A percentile compares a stretch with the other conserved stretches of the same genome.
phyloP scores from a whole-genome alignment of 2,329 filamentous ascomycete species.

The Cytospora piceicola region DNA sequence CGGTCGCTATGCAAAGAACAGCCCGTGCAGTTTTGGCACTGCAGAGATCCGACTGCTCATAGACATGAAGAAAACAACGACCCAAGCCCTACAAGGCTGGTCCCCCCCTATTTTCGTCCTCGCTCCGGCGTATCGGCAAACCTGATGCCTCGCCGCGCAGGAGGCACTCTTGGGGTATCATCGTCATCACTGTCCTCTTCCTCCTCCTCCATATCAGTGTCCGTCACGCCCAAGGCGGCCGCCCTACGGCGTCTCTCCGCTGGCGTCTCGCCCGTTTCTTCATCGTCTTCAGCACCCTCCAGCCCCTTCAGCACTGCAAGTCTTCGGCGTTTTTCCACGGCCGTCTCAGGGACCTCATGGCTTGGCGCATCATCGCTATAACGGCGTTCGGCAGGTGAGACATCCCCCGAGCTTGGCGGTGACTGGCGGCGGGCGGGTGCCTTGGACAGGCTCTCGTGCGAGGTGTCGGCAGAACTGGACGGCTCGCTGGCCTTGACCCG shows the following conservation, averaged over 20 bases:
- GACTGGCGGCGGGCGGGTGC: slow-evolving; percentile 11
- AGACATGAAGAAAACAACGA: neutral
- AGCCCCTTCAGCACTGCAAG: slow-evolving; percentile 56
- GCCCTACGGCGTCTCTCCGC: slow-evolving; percentile 75
- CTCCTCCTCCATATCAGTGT: slow-evolving; percentile 33
- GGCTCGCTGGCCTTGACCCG: slow-evolving; percentile 5
- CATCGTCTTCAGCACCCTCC: slow-evolving; percentile 46
- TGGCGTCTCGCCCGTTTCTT: slow-evolving; percentile 66
- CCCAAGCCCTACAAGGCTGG: neutral
- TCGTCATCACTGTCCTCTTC: slow-evolving; percentile 61
- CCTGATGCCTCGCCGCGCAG: slow-evolving; percentile 59
- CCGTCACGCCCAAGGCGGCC: slow-evolving; percentile 68
- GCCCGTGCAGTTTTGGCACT: neutral
- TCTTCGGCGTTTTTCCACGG: slow-evolving; percentile 69
- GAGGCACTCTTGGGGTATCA: slow-evolving; percentile 57
- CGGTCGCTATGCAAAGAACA: slow-evolving; percentile 24
- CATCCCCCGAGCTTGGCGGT: slow-evolving; percentile 13
- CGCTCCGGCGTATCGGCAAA: slow-evolving; percentile 56
- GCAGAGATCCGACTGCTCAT: slow-evolving; percentile 6
- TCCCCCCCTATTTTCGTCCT: slow-evolving; percentile 29
- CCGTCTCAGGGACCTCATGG: slow-evolving; percentile 62
- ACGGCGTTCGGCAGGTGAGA: slow-evolving; percentile 17
- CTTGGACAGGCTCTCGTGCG: slow-evolving; percentile 24
- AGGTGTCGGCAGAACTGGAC: neutral
- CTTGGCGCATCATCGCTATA: slow-evolving; percentile 33